Conservation (phyloP, 208 protist species). For the Trypanosoma platydactyli region DNA sequence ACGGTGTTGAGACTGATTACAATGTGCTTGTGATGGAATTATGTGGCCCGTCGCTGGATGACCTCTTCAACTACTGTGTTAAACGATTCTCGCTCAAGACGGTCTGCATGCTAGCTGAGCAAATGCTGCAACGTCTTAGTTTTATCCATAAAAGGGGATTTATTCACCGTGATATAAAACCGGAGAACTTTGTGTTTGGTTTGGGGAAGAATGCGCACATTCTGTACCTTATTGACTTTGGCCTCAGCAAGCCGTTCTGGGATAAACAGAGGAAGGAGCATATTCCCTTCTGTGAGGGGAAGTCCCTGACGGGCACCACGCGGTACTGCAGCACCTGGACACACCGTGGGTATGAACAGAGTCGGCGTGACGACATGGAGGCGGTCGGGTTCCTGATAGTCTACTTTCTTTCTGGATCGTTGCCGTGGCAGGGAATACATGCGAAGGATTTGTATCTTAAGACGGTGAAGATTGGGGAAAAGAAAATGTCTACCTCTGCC, state of each 20-base stretch:
- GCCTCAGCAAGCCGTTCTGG: constrained; percentile 98
- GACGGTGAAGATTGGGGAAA: constrained; percentile 80
- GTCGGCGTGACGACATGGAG: constrained; percentile 94
- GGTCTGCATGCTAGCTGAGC: constrained; percentile 99
- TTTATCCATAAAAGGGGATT: constrained; percentile 84
- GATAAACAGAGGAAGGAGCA: constrained; percentile 94
- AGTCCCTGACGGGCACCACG: constrained; percentile 98
- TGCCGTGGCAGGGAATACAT: constrained; percentile 94
- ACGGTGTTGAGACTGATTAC: constrained; percentile 96
- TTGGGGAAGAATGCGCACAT: constrained; percentile 55
- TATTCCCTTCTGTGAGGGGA: constrained; percentile 98
- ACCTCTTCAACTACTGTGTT: constrained; percentile 92
- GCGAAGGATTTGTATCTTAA: constrained; percentile 74
- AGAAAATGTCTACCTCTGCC: constrained; percentile 72
- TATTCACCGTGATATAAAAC: constrained; percentile 90
- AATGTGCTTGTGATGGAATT: constrained; percentile 96
- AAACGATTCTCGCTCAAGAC: constrained; percentile 98
- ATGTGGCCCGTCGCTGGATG: constrained; percentile 87
- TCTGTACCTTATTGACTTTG: constrained; percentile 98
- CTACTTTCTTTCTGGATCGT: constrained; percentile 90
- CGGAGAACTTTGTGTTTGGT: constrained; percentile 90
- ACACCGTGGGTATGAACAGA: constrained; percentile 97
- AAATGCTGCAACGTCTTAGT: constrained; percentile 93
- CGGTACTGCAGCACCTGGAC: constrained; percentile 99
- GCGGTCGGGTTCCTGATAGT: constrained; percentile 92